These are phyloP conservation scores for Elsinoe batatas DNA, from an alignment of 2,329 filamentous ascomycete species.

Conservation along the genomic window DNA sequence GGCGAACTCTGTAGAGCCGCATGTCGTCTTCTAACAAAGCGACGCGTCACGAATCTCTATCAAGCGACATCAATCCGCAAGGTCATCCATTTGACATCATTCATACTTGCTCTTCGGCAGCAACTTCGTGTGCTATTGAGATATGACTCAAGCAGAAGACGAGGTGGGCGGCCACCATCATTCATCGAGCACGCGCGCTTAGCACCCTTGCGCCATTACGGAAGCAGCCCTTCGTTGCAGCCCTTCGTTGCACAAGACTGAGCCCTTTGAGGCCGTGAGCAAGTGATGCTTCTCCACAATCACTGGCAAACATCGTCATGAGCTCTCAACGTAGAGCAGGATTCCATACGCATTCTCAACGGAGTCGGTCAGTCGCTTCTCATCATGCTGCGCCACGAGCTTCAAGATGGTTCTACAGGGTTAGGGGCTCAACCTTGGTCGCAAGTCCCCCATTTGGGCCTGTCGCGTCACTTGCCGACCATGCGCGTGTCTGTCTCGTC, in stretches of 20 bases:
- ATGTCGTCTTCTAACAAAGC: not conserved
- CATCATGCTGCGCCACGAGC: not conserved
- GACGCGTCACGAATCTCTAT: not conserved
- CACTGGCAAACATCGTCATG: not conserved
- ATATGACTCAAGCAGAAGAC: too few species aligned
- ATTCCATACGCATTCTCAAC: too few species aligned
- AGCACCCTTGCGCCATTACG: too few species aligned
- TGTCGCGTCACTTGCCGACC: not conserved
- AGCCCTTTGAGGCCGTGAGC: too few species aligned
- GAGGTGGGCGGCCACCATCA: too few species aligned
- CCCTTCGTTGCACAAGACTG: too few species aligned
- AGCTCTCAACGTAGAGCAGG: not conserved
- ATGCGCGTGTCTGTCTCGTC: not conserved
- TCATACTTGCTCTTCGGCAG: too few species aligned
- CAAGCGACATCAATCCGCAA: not conserved
- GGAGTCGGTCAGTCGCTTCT: not conserved
- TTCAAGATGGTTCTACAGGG: not conserved
- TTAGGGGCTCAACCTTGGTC: not conserved
- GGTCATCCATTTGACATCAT: too few species aligned
- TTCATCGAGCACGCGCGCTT: too few species aligned
- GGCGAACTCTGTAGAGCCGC: not conserved
- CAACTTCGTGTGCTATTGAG: too few species aligned
- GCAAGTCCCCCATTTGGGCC: not conserved
- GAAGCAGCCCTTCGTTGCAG: too few species aligned
- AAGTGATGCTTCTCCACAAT: too few species aligned